Conservation (phyloP, 2,329 filamentous ascomycete genomes). For the Hyphodiscus sp. region DNA sequence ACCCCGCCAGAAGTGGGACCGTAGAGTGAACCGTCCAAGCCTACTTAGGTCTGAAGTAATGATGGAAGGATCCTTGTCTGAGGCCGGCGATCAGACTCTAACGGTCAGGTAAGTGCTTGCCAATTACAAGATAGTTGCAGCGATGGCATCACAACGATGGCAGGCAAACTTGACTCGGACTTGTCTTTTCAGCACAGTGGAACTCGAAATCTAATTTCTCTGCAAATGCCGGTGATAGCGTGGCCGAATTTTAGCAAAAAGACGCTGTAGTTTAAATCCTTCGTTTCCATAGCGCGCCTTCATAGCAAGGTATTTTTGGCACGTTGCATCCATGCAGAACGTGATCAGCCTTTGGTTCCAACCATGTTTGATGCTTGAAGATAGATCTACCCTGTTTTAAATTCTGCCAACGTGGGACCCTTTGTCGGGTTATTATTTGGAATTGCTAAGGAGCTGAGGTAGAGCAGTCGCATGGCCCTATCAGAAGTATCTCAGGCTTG, state of each 20-base stretch:
- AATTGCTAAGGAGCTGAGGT: neutral
- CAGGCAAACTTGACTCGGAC: neutral
- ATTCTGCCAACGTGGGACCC: neutral
- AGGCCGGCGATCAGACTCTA: neutral
- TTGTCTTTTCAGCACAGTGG: neutral
- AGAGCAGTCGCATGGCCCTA: neutral
- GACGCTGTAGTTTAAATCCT: neutral
- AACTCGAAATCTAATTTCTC: neutral
- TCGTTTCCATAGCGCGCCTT: neutral
- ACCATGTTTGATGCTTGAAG: neutral
- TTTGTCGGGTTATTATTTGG: neutral
- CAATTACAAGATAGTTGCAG: neutral
- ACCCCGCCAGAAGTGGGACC: neutral
- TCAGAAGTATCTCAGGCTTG: neutral
- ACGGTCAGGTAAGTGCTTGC: neutral
- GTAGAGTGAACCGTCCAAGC: neutral
- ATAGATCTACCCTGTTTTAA: neutral
- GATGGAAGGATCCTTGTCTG: neutral
- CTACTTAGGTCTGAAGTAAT: neutral
- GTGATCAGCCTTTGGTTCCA: neutral
- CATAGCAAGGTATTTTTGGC: neutral
- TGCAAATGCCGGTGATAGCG: neutral
- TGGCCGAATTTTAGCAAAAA: neutral
- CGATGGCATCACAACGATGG: neutral
- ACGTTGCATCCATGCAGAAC: neutral